Evolutionary conservation across 139 green algal species (phyloP), one percentile per base, ranked within the genome.

Genomic region (Chlorella vulgaris): DNA sequence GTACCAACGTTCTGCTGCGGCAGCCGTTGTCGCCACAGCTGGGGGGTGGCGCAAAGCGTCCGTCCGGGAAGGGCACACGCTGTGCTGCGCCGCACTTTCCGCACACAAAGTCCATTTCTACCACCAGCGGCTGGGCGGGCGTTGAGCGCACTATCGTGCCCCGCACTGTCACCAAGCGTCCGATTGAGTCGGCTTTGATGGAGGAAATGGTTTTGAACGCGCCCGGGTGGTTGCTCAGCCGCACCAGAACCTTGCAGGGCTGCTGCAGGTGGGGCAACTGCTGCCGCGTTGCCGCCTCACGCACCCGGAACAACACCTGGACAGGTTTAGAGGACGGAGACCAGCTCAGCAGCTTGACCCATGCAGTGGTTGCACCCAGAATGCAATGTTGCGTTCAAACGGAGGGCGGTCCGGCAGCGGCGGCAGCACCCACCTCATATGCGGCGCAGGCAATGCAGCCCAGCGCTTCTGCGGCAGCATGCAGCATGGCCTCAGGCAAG

Each of bases 61-160:
- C 94, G 36, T 96, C 92, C 0, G 69, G 60, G 43, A 96, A 93
- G 7, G 38, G 18, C 26, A 38, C 47, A 19, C 35, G 22, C 65
- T 70, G 71, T 3, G 35, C 58, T 39, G 43, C 65, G 58, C 89
- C 85, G 81, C 93, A 97, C 86, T 93, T 95, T 75, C 76, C 87
- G 84, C 95, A 98, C 0, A 87, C 83, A 81, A 97, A 97, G 28
- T 82, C 73, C 90, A 98, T 91, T 10, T 80, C 40, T 1, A 69
- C 88, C 18, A 96, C 84, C 47, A 96, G 77, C 1, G 94, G 91
- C 36, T 84, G 86, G 36, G 93, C 81, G 7, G 85, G 81, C 28
- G 88, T 92, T 71, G 91, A 86, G 15, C 94, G 88, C 58, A 94
- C 86, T 0, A 98, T 92, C 0, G 92, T 98, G 62, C 94, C 94